phyloP scores from a whole-genome alignment of 805 yeast species.

The Jamesozyma piceae region DNA sequence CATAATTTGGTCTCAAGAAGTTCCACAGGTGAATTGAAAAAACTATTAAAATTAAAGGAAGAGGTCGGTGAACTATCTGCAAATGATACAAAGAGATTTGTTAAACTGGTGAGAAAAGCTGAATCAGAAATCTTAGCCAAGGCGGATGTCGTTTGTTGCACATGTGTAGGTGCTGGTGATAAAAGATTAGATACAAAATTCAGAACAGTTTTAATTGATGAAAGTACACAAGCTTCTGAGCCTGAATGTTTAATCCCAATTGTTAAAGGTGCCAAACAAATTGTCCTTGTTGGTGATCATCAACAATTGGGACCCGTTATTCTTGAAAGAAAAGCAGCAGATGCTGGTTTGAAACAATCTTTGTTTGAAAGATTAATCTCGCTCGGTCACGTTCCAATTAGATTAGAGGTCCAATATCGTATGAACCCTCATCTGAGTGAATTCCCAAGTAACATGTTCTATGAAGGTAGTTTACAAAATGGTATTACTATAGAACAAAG shows the following conservation, averaged over 20 bases:
- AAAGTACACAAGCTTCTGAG: constrained; percentile 88
- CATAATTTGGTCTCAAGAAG: constrained; percentile 40
- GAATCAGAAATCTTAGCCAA: constrained; percentile 43
- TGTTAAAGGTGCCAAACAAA: constrained; percentile 82
- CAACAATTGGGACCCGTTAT: constrained; percentile 93
- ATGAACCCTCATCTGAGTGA: constrained; percentile 87
- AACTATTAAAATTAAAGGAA: constrained; percentile 47
- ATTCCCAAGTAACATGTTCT: constrained; percentile 83
- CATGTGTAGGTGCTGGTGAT: constrained; percentile 91
- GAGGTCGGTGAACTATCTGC: constrained; percentile 61
- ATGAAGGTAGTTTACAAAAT: constrained; percentile 85
- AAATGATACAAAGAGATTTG: constrained; percentile 41
- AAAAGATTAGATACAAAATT: constrained; percentile 50
- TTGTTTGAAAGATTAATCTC: constrained; percentile 77
- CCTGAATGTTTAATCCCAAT: constrained; percentile 87
- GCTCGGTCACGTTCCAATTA: constrained; percentile 73
- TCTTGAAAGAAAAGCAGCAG: constrained; percentile 66
- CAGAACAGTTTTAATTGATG: constrained; percentile 79
- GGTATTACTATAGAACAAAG: constrained; percentile 80
- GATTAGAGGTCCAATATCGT: constrained; percentile 88
- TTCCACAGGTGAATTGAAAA: constrained; percentile 50
- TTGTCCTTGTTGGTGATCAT: constrained; percentile 88
- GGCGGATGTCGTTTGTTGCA: constrained; percentile 78
- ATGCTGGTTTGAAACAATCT: constrained; percentile 81
- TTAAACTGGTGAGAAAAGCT: constrained; percentile 34